Conservation (phyloP, 2,329 filamentous ascomycete genomes). For the Talaromyces sp. region DNA sequence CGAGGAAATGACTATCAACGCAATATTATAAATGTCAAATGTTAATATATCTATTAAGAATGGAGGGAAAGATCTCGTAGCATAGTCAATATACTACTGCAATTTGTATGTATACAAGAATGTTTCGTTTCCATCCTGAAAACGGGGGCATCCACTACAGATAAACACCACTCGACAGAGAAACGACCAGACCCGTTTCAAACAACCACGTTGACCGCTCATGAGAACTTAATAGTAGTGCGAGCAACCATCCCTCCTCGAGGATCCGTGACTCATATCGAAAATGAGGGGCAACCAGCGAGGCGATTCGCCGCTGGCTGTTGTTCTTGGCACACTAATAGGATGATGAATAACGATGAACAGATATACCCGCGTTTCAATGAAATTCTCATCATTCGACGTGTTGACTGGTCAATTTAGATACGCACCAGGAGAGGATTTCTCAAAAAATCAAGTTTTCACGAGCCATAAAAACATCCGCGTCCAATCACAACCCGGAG, state of each 20-base stretch:
- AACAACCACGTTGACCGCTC: not conserved
- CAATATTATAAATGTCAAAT: not conserved
- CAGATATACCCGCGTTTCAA: not conserved
- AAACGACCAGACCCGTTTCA: not conserved
- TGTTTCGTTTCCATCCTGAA: constrained; percentile 1
- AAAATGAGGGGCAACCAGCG: not conserved
- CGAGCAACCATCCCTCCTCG: not conserved
- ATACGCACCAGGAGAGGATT: not conserved
- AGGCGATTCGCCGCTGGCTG: not conserved
- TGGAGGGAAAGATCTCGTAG: not conserved
- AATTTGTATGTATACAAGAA: not conserved
- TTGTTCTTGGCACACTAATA: not conserved
- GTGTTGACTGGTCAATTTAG: not conserved
- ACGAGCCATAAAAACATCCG: not conserved
- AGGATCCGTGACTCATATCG: not conserved
- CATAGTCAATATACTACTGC: not conserved
- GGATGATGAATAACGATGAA: not conserved
- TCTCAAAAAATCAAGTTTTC: not conserved
- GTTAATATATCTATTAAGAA: not conserved
- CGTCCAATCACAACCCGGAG: not conserved
- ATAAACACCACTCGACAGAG: not conserved
- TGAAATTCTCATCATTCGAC: not conserved
- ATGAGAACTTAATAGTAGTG: not conserved
- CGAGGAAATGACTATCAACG: not conserved
- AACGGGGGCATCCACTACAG: not conserved